phyloP scores from a whole-genome alignment of 192 early-diverging fungal genomes.

The Coemansia sp. region DNA sequence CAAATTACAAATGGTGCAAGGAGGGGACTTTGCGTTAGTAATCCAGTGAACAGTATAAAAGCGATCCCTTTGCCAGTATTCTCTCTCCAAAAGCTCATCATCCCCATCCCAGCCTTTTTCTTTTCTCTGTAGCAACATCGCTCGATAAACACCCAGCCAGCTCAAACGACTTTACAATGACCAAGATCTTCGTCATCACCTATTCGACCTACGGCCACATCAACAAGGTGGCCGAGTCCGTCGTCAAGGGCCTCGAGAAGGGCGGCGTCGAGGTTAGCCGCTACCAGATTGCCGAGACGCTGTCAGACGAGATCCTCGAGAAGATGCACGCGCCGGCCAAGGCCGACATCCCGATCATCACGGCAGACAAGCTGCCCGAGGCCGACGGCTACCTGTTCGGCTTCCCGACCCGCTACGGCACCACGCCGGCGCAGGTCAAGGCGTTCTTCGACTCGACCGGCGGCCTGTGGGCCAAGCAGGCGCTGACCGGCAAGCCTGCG shows the following conservation, averaged over 20 bases:
- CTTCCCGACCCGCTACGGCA: slow-evolving; percentile 69
- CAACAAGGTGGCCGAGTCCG: slow-evolving; percentile 60
- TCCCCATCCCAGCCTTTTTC: too few species aligned
- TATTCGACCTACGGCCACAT: slow-evolving; percentile 75
- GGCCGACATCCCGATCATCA: slow-evolving; percentile 57
- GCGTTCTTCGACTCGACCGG: slow-evolving; percentile 67
- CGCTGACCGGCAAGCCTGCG: slow-evolving; percentile 67
- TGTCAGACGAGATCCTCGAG: slow-evolving; percentile 60
- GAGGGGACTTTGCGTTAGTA: too few species aligned
- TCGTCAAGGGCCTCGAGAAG: slow-evolving; percentile 64
- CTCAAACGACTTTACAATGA: slow-evolving; percentile 9
- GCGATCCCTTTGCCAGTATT: too few species aligned
- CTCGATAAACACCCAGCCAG: too few species aligned
- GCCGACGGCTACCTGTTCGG: slow-evolving; percentile 73
- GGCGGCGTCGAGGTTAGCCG: slow-evolving; percentile 51
- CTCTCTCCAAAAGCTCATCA: too few species aligned
- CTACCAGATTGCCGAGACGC: slow-evolving; percentile 63
- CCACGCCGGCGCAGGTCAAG: slow-evolving; percentile 73
- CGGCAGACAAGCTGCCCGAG: slow-evolving; percentile 53
- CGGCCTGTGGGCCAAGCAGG: slow-evolving; percentile 54
- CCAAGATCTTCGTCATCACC: slow-evolving; percentile 63
- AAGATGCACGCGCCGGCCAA: slow-evolving; percentile 67
- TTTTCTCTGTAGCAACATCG: too few species aligned
- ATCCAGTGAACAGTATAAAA: too few species aligned
- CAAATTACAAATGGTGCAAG: too few species aligned